Conservation (phyloP, 768 basidiomycete species). For the Pisolithus orientalis region DNA sequence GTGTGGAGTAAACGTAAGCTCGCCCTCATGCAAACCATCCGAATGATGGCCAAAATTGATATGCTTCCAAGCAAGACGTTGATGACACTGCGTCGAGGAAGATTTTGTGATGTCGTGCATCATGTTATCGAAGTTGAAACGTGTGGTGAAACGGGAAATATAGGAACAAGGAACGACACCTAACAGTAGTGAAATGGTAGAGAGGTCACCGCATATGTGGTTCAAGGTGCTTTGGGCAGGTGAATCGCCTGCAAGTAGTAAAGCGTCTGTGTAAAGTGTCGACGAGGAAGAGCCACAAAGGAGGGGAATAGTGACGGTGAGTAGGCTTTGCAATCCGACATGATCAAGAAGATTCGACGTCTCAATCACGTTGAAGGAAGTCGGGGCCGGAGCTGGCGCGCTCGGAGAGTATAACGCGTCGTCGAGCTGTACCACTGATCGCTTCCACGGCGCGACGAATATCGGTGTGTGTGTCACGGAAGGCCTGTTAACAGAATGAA, state of each 20-base stretch:
- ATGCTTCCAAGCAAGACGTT: constrained; percentile 21
- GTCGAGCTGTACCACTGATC: constrained; percentile 17
- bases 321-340: constrained; percentile 21
- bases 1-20: constrained; percentile 11
- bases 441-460: constrained; percentile 18
- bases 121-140: constrained; percentile 22
- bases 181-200: constrained; percentile 20
- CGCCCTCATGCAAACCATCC: neutral
- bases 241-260: constrained; percentile 10
- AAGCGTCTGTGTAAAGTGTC: constrained; percentile 24
- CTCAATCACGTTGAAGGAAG: too few relatives aligned
- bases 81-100: constrained; percentile 10
- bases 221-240: constrained; percentile 13
- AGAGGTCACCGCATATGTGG: constrained; percentile 23
- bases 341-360: too few relatives aligned
- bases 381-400: constrained; percentile 8
- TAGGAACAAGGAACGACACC: constrained; percentile 21
- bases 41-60: neutral
- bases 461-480: constrained; percentile 12
- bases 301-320: constrained; percentile 16
- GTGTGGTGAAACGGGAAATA: constrained; percentile 23
- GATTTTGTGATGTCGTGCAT: neutral
- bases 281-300: constrained; percentile 18
- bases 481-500: constrained; percentile 9
- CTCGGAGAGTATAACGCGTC: constrained; percentile 13